phyloP scores from a whole-genome alignment of 345 rosid genomes.

The Brassica rapa region DNA sequence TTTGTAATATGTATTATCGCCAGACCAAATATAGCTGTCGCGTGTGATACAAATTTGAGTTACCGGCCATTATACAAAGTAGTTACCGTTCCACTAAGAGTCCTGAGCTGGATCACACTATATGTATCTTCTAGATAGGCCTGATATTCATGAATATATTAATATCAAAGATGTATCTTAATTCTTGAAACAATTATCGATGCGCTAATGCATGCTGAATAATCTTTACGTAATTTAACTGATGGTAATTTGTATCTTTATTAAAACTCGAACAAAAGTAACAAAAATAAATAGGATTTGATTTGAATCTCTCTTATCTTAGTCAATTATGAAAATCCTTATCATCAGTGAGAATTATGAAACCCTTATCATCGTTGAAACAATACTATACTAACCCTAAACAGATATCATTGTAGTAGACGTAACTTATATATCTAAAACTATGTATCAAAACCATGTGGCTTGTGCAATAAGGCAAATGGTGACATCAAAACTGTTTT shows the following conservation, averaged over 20 bases:
- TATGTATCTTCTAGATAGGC: background rate
- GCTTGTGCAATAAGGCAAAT: background rate
- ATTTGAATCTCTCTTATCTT: background rate
- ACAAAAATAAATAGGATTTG: no score
- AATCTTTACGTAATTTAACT: no score
- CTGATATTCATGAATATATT: background rate
- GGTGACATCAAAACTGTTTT: background rate
- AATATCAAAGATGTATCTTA: background rate
- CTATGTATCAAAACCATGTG: background rate
- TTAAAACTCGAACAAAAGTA: background rate
- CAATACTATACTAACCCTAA: background rate
- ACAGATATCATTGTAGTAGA: background rate
- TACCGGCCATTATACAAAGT: background rate
- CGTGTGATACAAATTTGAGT: conserved; percentile 1
- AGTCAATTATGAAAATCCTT: background rate
- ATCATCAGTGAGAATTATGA: no score
- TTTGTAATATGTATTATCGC: background rate
- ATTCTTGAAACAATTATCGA: background rate
- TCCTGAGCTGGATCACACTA: background rate
- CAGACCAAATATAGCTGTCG: background rate
- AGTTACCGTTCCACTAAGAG: background rate
- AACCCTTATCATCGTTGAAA: background rate
- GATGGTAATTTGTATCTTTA: background rate
- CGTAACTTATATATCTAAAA: background rate
- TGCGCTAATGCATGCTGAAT: background rate